Conservation (phyloP, 2,329 filamentous ascomycete species). For the Beauveria australis region DNA sequence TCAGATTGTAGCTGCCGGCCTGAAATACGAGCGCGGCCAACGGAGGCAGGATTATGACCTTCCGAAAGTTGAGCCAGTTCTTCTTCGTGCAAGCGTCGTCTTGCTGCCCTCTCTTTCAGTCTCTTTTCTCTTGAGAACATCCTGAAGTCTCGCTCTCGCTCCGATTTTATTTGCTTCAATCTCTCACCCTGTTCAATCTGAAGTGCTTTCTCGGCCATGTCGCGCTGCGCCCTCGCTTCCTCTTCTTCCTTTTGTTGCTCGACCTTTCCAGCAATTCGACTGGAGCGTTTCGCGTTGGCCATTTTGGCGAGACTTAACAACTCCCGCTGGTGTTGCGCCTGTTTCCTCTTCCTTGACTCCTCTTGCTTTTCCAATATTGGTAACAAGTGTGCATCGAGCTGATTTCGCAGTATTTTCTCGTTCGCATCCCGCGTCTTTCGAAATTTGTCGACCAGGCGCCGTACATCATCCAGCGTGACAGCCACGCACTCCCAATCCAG, state of each 20-base stretch:
- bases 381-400: constrained; percentile 68
- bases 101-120: constrained; percentile 75
- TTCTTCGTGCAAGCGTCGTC: constrained; percentile 75
- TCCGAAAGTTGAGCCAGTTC: constrained; percentile 74
- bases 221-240: constrained; percentile 61
- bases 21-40: constrained; percentile 56
- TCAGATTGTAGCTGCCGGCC: constrained; percentile 74
- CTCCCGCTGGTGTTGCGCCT: constrained; percentile 64
- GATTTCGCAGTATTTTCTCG: constrained; percentile 67
- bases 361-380: constrained; percentile 77
- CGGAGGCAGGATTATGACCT: constrained; percentile 54
- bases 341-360: constrained; percentile 64
- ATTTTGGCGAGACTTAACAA: constrained; percentile 75
- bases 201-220: constrained; percentile 41
- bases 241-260: constrained; percentile 72
- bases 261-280: constrained; percentile 71
- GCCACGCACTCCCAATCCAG: constrained; percentile 90
- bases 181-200: constrained; percentile 59
- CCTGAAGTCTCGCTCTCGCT: constrained; percentile 69
- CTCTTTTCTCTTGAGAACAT: constrained; percentile 80
- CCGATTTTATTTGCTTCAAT: constrained; percentile 47
- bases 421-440: constrained; percentile 73
- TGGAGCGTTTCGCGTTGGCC: constrained; percentile 90
- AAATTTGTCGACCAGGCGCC: constrained; percentile 60
- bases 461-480: constrained; percentile 70